Base-by-base conservation (phyloP, 1,139 yeast genomes). In the Saccharomyces hybrid region DNA sequence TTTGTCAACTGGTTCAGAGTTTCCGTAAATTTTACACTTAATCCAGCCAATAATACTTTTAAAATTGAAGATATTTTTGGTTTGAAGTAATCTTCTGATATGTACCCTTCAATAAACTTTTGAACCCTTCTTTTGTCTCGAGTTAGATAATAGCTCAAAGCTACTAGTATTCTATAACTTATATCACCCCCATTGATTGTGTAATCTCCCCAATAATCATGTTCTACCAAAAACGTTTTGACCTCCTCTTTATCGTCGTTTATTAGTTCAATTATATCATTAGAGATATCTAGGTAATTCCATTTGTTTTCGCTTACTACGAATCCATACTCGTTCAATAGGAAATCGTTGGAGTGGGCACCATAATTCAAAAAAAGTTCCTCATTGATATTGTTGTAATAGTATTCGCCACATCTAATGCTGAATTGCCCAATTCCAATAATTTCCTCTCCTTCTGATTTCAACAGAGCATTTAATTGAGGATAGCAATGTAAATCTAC, bases 251-350 rank as follows among this genome's bases (percentile, higher is more conserved):
- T 67, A 32, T 73, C 73, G 3, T 50, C 50, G 3, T 54, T 49
- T 42, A 86, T 57, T 27, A 77, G 59, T 2, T 71, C 67, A 0
- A 67, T 42, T 2, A 82, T 63, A 30, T 73, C 70, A 0, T 70
- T 66, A 0, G 88, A 72, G 6, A 91, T 67, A 63, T 91, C 95
- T 2, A 90, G 67, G 57, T 75, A 83, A 61, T 89, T 84, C 90
- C 93, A 86, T 31, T 70, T 73, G 66, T 89, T 89, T 0, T 68
- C 55, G 0, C 64, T 61, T 11, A 87, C 70, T 14, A 77, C 76
- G 72, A 91, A 93, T 1, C 98, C 98, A 65, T 93, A 93, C 69
- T 93, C 98, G 64, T 86, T 82, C 11, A 89, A 72, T 47, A 93
- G 71, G 61, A 88, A 88, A 49, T 82, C 88, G 67, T 91, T 90